Conservation (phyloP, 352 stramenopile genomes). For the Phytophthora citricola region DNA sequence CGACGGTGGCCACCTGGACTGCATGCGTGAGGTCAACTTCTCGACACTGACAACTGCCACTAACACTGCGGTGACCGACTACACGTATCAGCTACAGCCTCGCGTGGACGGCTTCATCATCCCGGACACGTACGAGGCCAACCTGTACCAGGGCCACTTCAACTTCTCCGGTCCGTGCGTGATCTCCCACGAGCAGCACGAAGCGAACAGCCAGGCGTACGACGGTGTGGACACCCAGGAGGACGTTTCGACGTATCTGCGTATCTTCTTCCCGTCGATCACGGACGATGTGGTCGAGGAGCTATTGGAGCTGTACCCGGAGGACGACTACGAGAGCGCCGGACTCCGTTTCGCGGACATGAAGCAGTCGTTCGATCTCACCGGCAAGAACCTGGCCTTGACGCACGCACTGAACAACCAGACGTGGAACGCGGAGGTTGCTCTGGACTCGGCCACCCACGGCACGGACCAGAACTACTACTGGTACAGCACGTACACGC, state of each 20-base stretch:
- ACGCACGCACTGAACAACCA: too few relatives aligned
- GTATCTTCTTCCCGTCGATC: constrained; percentile 34
- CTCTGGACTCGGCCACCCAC: constrained; percentile 14
- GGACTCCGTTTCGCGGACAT: constrained; percentile 37
- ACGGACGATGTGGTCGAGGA: constrained; percentile 30
- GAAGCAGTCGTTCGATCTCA: constrained; percentile 33
- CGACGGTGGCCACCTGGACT: constrained; percentile 25
- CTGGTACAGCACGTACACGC: constrained; percentile 33
- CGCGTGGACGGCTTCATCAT: constrained; percentile 35
- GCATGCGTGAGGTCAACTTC: constrained; percentile 33
- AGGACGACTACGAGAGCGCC: constrained; percentile 25
- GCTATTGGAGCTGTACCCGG: constrained; percentile 30
- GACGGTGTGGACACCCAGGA: constrained; percentile 16
- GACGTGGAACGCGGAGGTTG: constrained; percentile 36
- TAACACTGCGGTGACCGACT: too few relatives aligned
- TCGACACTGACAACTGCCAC: constrained; percentile 1
- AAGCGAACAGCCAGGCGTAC: constrained; percentile 23
- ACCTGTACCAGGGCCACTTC: constrained; percentile 39
- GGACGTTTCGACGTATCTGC: constrained; percentile 28
- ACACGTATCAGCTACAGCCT: constrained; percentile 37
- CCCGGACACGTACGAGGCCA: constrained; percentile 35
- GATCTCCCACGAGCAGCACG: constrained; percentile 33
- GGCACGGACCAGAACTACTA: constrained; percentile 36
- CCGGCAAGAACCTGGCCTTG: too few relatives aligned
- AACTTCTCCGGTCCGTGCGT: constrained; percentile 41